These are phyloP conservation scores for Datura wrightii DNA, from an alignment of 257 asterid genomes.

Conservation along the genomic window DNA sequence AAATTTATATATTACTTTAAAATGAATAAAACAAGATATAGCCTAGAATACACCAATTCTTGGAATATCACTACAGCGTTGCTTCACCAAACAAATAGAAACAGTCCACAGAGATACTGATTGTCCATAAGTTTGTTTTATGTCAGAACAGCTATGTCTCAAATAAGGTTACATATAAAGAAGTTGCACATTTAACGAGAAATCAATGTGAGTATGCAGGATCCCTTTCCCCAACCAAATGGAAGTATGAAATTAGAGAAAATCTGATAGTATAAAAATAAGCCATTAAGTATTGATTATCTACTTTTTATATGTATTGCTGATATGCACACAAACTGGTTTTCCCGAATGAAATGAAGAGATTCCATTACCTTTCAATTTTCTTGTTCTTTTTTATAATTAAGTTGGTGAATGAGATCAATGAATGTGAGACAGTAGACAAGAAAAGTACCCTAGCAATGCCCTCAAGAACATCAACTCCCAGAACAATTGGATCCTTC, in stretches of 20 bases:
- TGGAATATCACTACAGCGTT: not conserved
- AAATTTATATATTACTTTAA: not conserved
- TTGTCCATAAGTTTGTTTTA: slow-evolving; percentile 1
- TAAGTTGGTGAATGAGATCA: slow-evolving; percentile 10
- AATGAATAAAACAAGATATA: not conserved
- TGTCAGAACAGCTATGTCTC: not conserved
- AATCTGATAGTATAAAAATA: not conserved
- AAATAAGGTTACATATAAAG: not conserved
- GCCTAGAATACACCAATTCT: not conserved
- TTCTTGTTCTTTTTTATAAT: not conserved
- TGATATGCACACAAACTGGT: not conserved
- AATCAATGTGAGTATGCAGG: not conserved
- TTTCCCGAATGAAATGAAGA: not conserved
- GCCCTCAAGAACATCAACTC: slow-evolving; percentile 93
- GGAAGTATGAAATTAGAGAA: slow-evolving; percentile 7
- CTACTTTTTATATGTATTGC: not conserved
- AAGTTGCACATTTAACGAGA: not conserved
- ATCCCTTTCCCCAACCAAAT: not conserved
- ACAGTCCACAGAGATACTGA: not conserved
- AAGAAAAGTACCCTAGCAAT: slow-evolving; percentile 64
- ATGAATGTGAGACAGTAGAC: slow-evolving; percentile 15
- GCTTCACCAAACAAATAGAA: slow-evolving; percentile 1
- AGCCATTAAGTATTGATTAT: not conserved
- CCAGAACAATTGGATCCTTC: slow-evolving; percentile 98
- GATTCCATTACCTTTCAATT: not conserved